phyloP scores from a whole-genome alignment of 176 grass and related monocot species.

The Musa itinerans region DNA sequence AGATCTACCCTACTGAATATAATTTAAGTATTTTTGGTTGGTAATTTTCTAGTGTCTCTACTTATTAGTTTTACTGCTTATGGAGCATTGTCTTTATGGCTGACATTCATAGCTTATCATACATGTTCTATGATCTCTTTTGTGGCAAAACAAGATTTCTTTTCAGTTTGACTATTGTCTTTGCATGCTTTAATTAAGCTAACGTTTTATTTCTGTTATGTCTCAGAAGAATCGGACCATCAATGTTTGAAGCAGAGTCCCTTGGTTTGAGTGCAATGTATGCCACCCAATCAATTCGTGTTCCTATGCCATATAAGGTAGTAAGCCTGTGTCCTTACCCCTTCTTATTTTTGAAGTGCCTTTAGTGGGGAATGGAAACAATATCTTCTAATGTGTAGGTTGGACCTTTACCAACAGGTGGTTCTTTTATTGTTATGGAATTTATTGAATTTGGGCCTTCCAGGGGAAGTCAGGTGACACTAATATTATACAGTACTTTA shows the following conservation, averaged over 20 bases:
- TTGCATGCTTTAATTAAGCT: neutral
- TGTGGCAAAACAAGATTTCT: neutral
- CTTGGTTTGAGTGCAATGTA: constrained; percentile 83
- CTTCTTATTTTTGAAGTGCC: neutral
- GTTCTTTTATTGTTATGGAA: constrained; percentile 97
- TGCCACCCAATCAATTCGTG: constrained; percentile 71
- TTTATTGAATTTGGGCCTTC: constrained; percentile 79
- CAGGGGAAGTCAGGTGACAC: constrained; percentile 67
- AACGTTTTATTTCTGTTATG: neutral
- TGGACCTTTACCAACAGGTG: constrained; percentile 52
- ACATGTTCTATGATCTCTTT: neutral
- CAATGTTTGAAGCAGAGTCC: constrained; percentile 95
- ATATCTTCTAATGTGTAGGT: constrained; percentile 35
- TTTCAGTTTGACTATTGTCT: neutral
- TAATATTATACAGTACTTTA: constrained; percentile 12
- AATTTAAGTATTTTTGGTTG: too few relatives aligned
- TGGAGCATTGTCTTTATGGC: neutral
- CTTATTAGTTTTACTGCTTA: neutral
- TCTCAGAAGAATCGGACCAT: constrained; percentile 57
- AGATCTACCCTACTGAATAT: too few relatives aligned
- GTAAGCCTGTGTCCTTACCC: neutral
- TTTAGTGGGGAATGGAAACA: neutral
- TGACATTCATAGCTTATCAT: neutral
- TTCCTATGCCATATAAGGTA: constrained; percentile 87
- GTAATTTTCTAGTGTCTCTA: too few relatives aligned